phyloP scores from a whole-genome alignment of 192 early-diverging fungal genomes.

The Coemansia biformis region DNA sequence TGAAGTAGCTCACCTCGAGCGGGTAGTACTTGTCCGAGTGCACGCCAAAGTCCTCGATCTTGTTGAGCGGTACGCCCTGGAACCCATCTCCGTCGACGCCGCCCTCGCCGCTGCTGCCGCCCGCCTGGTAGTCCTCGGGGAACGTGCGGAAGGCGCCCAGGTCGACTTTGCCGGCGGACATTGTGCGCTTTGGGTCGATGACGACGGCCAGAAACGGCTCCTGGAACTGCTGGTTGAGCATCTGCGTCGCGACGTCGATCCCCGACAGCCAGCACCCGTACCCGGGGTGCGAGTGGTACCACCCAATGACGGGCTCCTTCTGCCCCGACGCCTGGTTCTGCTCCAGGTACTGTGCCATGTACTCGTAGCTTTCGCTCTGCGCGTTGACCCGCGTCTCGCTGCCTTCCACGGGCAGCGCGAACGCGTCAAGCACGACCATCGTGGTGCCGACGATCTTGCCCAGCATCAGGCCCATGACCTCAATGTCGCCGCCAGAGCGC shows the following conservation, averaged over 20 bases:
- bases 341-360: constrained; percentile 91
- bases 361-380: constrained; percentile 87
- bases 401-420: constrained; percentile 96
- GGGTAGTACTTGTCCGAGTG: constrained; percentile 84
- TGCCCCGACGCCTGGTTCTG: constrained; percentile 82
- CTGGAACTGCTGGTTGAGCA: constrained; percentile 88
- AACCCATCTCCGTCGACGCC: constrained; percentile 13
- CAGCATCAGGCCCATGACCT: constrained; percentile 98
- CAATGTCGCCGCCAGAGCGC: constrained; percentile 90
- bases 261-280: constrained; percentile 99
- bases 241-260: constrained; percentile 95
- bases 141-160: constrained; percentile 99
- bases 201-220: constrained; percentile 96
- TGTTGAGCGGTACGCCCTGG: constrained; percentile 70
- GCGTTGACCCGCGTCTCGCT: constrained; percentile 98
- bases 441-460: constrained; percentile 83
- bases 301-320: constrained; percentile 89
- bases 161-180: constrained; percentile 93
- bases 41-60: constrained; percentile 98
- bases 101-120: constrained; percentile 1
- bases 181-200: constrained; percentile 96
- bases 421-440: constrained; percentile 94
- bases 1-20: constrained; percentile 87
- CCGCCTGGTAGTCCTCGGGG: constrained; percentile 56
- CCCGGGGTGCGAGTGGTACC: constrained; percentile 99